phyloP scores from a whole-genome alignment of 305 asterid species.

The Fraxinus greggii region DNA sequence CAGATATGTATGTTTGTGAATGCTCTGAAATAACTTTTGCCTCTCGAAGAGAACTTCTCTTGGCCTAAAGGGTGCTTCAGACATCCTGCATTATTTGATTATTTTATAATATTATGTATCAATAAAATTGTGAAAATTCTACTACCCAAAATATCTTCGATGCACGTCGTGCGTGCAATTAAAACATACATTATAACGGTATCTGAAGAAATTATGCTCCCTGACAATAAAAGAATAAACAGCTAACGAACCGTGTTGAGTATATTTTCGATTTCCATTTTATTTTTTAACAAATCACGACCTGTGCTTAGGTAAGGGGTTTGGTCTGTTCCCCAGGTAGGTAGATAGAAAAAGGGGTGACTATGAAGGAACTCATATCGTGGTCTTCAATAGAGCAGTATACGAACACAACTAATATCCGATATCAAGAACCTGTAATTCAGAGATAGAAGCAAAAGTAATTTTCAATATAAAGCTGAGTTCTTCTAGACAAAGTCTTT shows the following conservation, averaged over 20 bases:
- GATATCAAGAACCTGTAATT: neutral
- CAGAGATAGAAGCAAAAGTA: neutral
- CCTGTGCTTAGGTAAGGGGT: neutral
- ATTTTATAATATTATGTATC: neutral
- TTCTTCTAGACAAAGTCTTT: neutral
- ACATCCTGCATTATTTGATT: slow-evolving; percentile 53
- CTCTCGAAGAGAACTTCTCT: slow-evolving; percentile 66
- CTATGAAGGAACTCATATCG: neutral
- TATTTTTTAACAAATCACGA: neutral
- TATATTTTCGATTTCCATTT: neutral
- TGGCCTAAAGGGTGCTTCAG: slow-evolving; percentile 74
- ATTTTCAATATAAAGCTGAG: neutral
- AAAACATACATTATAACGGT: neutral
- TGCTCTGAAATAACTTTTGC: slow-evolving; percentile 61
- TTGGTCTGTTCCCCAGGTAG: neutral
- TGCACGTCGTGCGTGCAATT: neutral
- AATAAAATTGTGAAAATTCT: neutral
- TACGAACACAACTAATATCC: neutral
- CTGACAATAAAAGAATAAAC: neutral
- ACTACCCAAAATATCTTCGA: neutral
- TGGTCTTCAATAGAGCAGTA: neutral
- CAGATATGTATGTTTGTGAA: slow-evolving; percentile 71
- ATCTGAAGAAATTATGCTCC: neutral
- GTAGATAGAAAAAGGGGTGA: neutral
- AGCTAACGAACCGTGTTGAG: neutral